Base-by-base conservation (phyloP, 2,329 filamentous ascomycete genomes). In the Fusarium hainanense region DNA sequence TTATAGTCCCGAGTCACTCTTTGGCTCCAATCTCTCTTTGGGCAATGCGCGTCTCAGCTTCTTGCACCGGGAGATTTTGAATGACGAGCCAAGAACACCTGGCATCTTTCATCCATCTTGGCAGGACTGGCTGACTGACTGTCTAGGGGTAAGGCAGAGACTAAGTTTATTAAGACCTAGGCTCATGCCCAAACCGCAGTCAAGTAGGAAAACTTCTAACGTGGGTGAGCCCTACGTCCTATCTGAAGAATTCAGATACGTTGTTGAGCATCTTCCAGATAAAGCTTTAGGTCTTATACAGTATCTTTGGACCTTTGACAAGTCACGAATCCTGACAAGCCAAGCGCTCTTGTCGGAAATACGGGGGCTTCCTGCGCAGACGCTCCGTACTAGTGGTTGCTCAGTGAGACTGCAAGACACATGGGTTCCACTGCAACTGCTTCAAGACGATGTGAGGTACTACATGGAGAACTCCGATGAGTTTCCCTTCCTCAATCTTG, bases 401-500 rank as follows among this genome's bases (percentile, higher is more conserved):
- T 13, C 54, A 34, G 10, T 68, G n/a, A 40, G 12, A 10, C 25
- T 62, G 0, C 42, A 44, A 23, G 20, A 63, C 16, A 28, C 65
- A 4, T 69, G 69, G 68, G 10, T 72, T 21, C 69, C 69, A 0
- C 4, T 43, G 4, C 20, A 51, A 21, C 0, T 5, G 1, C 21
- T 72, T 1, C 37, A 12, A 46, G 30, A 48, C 0, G 0, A 1
- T 2, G 65, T 69, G 6, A 0, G 14, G 6, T 21, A 28, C 1
- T 69, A 64, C 2, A 69, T 72, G 58, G 54, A 60, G 1, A 0
- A 49, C 23, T 50, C 65, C 6, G 25, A 52, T 1, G 23, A 54
- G 7, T 72, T 72, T 23, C 69, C 69, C 2, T 72, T 72, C 57
- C 54, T 72, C 3, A 51, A 62, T 12, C n/a, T 70, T 1, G 48